Base-by-base conservation (phyloP, 2,329 filamentous ascomycete genomes). In the Diaporthe citrichinensis region DNA sequence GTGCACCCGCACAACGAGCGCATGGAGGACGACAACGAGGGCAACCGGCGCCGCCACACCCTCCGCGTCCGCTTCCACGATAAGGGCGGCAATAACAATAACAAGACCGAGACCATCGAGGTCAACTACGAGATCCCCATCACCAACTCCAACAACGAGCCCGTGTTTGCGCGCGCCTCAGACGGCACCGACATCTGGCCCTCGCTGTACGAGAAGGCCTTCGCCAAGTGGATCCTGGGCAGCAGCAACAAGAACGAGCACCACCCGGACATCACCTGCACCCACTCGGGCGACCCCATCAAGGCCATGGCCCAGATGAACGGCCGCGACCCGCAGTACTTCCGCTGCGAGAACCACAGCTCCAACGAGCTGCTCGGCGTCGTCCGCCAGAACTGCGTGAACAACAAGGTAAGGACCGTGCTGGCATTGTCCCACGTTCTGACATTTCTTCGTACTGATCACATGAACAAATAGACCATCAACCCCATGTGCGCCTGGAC, bases 181-280 rank as follows among this genome's bases (percentile, higher is more conserved):
- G 84, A 85, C 78, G 83, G 82, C 20, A 81, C 82, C 75, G 85
- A 86, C 77, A 82, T 86, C 76, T 87, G 86, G 86, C 86, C 86
- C 2, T 80, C 83, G 36, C 81, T 87, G 59, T 87, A 87, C 80
- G 86, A 87, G 81, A 87, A 87, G 83, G 86, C 86, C 20, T 87
- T 87, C 74, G 81, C 86, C 78, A 86, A 86, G 80, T 87, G 86
- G 86, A 81, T 86, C 77, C 82, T 80, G 15, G 77, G 77, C 28
- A 76, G 76, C 77, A 69, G 25, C 65, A 69, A 55, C 34, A 55
- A 23, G 46, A 78, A 78, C 61, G 79, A 79, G 0, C 79, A 84
- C 77, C 83, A 82, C 74, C 83, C 86, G 23, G 85, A 87, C 77
- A 82, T 86, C 77, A 86, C 85, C 31, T 81, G 84, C 78, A 82